Base-by-base conservation (phyloP, 2,329 filamentous ascomycete species). In the Penicillium palitans region DNA sequence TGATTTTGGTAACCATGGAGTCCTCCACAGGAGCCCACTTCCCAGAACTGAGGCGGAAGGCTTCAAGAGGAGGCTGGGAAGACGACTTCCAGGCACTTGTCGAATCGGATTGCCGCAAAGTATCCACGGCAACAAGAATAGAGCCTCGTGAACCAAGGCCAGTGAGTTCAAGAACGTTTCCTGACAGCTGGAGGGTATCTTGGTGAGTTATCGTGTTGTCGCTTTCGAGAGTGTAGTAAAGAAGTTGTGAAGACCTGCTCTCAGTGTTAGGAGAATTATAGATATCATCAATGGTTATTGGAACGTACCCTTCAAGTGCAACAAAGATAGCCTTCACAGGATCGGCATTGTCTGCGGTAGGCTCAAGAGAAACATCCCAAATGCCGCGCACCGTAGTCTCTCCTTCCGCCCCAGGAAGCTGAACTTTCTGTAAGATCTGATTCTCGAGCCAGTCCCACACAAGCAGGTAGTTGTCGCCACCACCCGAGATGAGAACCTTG, bases 401-500 rank as follows among this genome's bases (percentile, higher is more conserved):
- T 29, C 59, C 44, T 37, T 70, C 55, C 0, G 52, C 21, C 8
- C 68, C 55, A 4, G 68, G 57, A 37, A 78, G 59, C 6, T 67
- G 60, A 33, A 75, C 57, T 52, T 70, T 71, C 21, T 74, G 72
- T 29, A 74, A 60, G 12, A 74, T 60, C 55, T 67, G 66, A 27
- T 71, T 69, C 48, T 70, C 76, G 42, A 78, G 76, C 93, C 93
- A 99, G 62, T 93, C 82, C 93, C 93, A 99, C 0, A 93, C 79
- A 60, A 89, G 85, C 10, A 99, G 70, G 62, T 88, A 83, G 58
- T 88, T 81, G 67, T 98, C 93, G 4, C 93, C 95, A 49, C 93
- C 93, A 10, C 91, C 95, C 6, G 92, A 96, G 33, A 98, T 77
- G 31, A 99, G 81, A 1, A 89, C 66, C n/a, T 86, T 81, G 3